phyloP scores from a whole-genome alignment of 768 basidiomycete species.

The Paxillus ammoniavirescens region DNA sequence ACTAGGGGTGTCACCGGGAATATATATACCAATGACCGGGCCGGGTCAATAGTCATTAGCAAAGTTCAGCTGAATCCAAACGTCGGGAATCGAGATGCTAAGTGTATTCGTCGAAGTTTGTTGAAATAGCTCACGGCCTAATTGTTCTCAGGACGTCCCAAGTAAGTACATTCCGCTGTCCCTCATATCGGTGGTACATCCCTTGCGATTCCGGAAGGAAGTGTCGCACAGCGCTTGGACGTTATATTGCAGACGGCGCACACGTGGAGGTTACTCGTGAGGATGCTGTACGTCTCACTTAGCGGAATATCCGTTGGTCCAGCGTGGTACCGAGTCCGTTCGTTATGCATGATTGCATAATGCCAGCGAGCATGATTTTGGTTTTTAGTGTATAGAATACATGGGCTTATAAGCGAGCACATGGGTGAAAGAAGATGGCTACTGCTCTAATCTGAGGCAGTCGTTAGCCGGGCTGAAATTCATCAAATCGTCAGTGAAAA shows the following conservation, averaged over 20 bases:
- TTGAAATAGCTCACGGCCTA: too few relatives aligned
- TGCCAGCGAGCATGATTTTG: constrained; percentile 29
- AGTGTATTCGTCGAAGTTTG: too few relatives aligned
- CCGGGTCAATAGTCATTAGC: too few relatives aligned
- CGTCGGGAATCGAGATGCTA: too few relatives aligned
- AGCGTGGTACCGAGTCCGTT: background rate
- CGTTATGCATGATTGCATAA: background rate
- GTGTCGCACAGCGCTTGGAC: background rate
- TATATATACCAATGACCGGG: too few relatives aligned
- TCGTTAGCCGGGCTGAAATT: constrained; percentile 42
- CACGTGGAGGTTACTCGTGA: too few relatives aligned
- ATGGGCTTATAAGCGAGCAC: constrained; percentile 31
- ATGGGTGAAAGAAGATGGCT: constrained; percentile 17
- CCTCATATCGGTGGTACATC: background rate
- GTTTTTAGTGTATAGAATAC: constrained; percentile 33
- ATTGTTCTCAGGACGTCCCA: background rate
- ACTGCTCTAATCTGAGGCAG: constrained; percentile 37
- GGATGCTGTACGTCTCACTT: too few relatives aligned
- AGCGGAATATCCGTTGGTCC: background rate
- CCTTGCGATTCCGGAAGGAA: background rate
- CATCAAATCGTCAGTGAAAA: constrained; percentile 6
- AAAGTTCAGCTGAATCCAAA: too few relatives aligned
- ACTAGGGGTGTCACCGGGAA: too few relatives aligned
- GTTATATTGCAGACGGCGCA: background rate
- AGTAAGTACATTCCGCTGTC: background rate